A percentile compares a stretch with the other conserved stretches of the same genome.
Evolutionary conservation across 768 basidiomycete genomes (phyloP).

Genomic region (Xanthoconium purpureum): DNA sequence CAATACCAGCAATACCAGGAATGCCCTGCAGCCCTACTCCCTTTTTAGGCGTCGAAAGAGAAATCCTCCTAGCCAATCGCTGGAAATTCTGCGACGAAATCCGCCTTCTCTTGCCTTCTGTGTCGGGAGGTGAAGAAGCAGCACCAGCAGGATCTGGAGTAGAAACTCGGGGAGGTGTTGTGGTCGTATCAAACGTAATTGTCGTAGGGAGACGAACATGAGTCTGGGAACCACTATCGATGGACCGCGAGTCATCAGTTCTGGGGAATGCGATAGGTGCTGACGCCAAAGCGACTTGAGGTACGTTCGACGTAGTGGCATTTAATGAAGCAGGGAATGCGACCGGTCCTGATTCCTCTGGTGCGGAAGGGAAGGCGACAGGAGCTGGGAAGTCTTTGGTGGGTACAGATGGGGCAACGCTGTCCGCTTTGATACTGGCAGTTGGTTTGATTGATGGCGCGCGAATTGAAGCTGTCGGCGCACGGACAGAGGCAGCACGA

Average conservation of each 20-base stretch:
- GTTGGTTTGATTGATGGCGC: conserved; percentile 23
- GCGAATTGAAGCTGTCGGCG: conserved; percentile 16
- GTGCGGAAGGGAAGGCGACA: conserved; percentile 35
- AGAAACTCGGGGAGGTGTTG: conserved; percentile 62
- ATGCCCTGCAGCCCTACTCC: conserved; percentile 47
- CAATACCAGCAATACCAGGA: conserved; percentile 27
- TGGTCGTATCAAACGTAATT: conserved; percentile 61
- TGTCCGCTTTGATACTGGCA: conserved; percentile 20
- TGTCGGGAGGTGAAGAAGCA: conserved; percentile 56
- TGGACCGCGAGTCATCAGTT: conserved; percentile 33
- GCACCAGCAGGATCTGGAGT: conserved; percentile 65
- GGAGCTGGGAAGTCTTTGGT: conserved; percentile 26
- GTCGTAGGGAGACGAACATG: conserved; percentile 29
- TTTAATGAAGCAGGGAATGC: conserved; percentile 13
- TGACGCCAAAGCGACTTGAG: conserved; percentile 35
- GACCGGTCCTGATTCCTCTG: conserved; percentile 8
- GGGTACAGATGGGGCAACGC: conserved; percentile 29
- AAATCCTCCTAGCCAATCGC: conserved; percentile 71
- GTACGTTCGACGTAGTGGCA: conserved; percentile 28
- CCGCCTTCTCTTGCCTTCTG: conserved; percentile 76
- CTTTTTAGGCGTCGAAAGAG: conserved; percentile 56
- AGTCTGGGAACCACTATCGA: conserved; percentile 27
- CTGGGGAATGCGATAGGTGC: conserved; percentile 43
- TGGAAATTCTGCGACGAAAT: conserved; percentile 87
- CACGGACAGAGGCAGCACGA: conserved; percentile 14